Conservation (phyloP, 345 rosid species). For the Excoecaria agallocha region DNA sequence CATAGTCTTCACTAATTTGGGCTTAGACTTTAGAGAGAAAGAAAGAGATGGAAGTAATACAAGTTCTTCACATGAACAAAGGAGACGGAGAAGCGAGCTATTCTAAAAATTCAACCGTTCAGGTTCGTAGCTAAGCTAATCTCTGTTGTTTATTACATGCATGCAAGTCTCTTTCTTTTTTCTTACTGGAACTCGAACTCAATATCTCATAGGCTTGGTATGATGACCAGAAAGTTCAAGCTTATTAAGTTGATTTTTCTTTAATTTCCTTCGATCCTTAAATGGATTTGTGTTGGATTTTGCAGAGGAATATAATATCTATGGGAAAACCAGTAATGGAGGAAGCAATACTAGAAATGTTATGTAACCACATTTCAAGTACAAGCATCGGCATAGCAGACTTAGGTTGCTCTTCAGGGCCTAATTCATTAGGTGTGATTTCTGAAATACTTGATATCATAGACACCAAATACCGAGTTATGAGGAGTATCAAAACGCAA, state of each 20-base stretch:
- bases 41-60: conserved; percentile 39
- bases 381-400: conserved; percentile 66
- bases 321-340: conserved; percentile 39
- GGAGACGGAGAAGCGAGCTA: conserved; percentile 78
- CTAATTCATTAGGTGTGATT: conserved; percentile 47
- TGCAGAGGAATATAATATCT: conserved; percentile 56
- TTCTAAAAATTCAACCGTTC: conserved; percentile 58
- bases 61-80: conserved; percentile 65
- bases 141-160: background rate
- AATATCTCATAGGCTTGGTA: no score
- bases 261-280: background rate
- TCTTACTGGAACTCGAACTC: no score
- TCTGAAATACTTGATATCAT: conserved; percentile 47
- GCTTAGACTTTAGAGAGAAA: background rate
- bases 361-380: conserved; percentile 18
- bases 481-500: conserved; percentile 28
- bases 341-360: conserved; percentile 45
- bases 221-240: no score
- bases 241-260: no score
- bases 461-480: conserved; percentile 23
- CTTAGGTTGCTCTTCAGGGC: conserved; percentile 83
- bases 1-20: background rate
- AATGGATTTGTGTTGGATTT: background rate
- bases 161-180: no score
- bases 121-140: conserved; percentile 35